Conservation (phyloP, 306 rosid genomes). For the Astragalus membranaceus region DNA sequence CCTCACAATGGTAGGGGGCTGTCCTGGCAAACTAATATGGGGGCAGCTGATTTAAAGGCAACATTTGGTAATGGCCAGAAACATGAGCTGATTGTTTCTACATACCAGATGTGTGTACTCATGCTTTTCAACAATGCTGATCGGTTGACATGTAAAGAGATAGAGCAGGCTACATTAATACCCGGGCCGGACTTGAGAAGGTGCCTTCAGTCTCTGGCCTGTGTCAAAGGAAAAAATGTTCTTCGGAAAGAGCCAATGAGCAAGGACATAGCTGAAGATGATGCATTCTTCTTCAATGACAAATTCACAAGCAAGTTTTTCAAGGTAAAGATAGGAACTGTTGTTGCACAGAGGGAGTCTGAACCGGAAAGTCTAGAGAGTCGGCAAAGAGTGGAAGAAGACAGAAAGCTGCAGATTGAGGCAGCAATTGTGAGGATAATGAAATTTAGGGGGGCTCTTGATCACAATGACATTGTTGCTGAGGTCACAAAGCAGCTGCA, state of each 20-base stretch:
- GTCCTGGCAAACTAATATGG: constrained; percentile 59
- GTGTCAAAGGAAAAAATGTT: constrained; percentile 49
- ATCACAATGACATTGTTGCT: constrained; percentile 45
- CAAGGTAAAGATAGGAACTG: constrained; percentile 61
- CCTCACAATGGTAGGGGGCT: constrained; percentile 49
- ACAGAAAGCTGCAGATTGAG: constrained; percentile 55
- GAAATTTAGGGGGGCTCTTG: constrained; percentile 43
- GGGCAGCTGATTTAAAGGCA: constrained; percentile 46
- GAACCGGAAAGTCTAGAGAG: constrained; percentile 56
- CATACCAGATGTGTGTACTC: constrained; percentile 53
- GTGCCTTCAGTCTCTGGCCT: constrained; percentile 55
- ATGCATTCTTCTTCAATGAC: constrained; percentile 40
- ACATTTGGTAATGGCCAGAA: constrained; percentile 42
- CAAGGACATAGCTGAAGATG: constrained; percentile 51
- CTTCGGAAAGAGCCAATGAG: constrained; percentile 54
- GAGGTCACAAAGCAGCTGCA: constrained; percentile 62
- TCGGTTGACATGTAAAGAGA: constrained; percentile 39
- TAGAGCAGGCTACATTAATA: constrained; percentile 46
- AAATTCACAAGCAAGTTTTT: constrained; percentile 48
- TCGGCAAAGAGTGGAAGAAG: constrained; percentile 55
- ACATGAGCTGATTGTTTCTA: constrained; percentile 56
- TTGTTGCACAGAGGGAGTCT: constrained; percentile 49
- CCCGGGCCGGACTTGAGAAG: constrained; percentile 43
- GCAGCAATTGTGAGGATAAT: constrained; percentile 57
- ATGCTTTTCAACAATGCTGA: constrained; percentile 49